Evolutionary conservation across 2,329 filamentous ascomycete genomes (phyloP).

Genomic region (Colletotrichum destructivum): DNA sequence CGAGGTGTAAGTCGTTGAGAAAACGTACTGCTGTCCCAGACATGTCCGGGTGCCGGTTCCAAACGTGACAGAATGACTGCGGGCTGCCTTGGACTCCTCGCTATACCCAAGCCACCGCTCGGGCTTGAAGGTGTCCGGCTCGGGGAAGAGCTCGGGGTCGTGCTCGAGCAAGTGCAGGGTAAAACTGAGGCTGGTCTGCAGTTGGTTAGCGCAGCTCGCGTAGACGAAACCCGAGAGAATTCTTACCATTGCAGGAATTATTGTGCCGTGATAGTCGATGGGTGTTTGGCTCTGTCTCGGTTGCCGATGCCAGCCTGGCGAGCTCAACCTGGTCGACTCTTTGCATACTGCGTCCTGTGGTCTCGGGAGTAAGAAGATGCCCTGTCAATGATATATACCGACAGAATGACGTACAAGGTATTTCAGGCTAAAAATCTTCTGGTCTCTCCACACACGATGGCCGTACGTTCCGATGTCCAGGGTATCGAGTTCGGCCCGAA

Average conservation of each 20-base stretch:
- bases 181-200: constrained; percentile 41
- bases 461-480: constrained; percentile 33
- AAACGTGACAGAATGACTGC: constrained; percentile 26
- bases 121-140: constrained; percentile 38
- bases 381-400: no score
- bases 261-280: constrained; percentile 14
- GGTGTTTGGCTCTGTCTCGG: constrained; percentile 32
- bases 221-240: no score
- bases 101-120: constrained; percentile 40
- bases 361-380: not conserved
- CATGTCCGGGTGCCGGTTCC: constrained; percentile 44
- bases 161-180: constrained; percentile 39
- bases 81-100: constrained; percentile 8
- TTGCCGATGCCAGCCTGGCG: constrained; percentile 43
- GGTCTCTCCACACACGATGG: constrained; percentile 39
- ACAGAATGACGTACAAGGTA: constrained; percentile 34
- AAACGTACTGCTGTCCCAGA: constrained; percentile 42
- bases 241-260: constrained; percentile 36
- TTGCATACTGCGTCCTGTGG: constrained; percentile 42
- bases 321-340: constrained; percentile 43
- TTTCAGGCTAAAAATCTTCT: constrained; percentile 21
- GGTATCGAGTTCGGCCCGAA: constrained; percentile 40
- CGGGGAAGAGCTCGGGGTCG: constrained; percentile 32
- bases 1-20: not conserved
- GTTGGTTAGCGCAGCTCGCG: not conserved